Evolutionary conservation across 805 yeast genomes (phyloP).

Genomic region (Suhomyces vadensis): DNA sequence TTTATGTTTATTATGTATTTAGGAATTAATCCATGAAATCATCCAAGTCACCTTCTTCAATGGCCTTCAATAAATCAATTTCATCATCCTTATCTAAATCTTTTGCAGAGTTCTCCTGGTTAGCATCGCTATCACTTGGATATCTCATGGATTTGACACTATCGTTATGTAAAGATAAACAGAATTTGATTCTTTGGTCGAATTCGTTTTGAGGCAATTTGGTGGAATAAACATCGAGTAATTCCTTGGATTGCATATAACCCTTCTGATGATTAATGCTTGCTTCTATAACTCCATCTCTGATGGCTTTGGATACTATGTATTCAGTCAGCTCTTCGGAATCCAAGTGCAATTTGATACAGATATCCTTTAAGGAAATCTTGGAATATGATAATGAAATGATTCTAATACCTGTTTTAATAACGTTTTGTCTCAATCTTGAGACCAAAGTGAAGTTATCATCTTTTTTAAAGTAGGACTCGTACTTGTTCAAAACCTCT

Average conservation of each 20-base stretch:
- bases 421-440: conserved; percentile 92
- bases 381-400: conserved; percentile 87
- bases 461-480: conserved; percentile 64
- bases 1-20: background rate
- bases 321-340: conserved; percentile 96
- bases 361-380: conserved; percentile 90
- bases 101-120: conserved; percentile 28
- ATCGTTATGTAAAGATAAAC: conserved; percentile 86
- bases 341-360: conserved; percentile 87
- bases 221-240: conserved; percentile 84
- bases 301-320: conserved; percentile 92
- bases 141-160: conserved; percentile 94
- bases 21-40: conserved; percentile 44
- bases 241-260: conserved; percentile 86
- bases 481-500: conserved; percentile 64
- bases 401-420: conserved; percentile 94
- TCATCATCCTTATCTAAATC: conserved; percentile 41
- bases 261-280: conserved; percentile 87
- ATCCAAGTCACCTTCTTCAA: conserved; percentile 57
- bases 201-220: conserved; percentile 82
- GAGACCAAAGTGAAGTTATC: conserved; percentile 81
- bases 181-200: conserved; percentile 91
- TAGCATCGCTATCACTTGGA: conserved; percentile 49
- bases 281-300: conserved; percentile 97
- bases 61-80: conserved; percentile 45